Evolutionary conservation across 371 early-diverging fungal genomes (phyloP), one percentile per base, ranked within the genome.

Genomic region (Mortierella sp.): DNA sequence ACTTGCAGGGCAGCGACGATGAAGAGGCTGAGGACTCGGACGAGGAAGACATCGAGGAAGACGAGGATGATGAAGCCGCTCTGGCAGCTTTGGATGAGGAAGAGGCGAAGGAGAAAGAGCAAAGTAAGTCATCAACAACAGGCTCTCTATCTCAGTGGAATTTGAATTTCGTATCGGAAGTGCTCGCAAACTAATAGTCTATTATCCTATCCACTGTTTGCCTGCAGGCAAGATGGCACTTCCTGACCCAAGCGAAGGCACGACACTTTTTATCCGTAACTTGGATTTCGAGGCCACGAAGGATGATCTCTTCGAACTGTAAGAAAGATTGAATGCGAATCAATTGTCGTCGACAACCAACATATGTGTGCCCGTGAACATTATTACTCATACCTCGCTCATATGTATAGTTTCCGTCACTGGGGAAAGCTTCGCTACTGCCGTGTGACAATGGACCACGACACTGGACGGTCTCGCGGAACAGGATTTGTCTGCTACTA

Each of bases 401-500:
- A n/a, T n/a, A 4, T 4, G 4, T 34, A 4, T 72, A 79, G 84
- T 2, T 81, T 95, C 82, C 82, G 69, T 30, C 83, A 84, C 59
- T 90, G 86, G 84, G 98, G 98, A 11, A 79, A 83, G 51, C 79
- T 98, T 34, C 85, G 90, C 9, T 97, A 97, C 81, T 92, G 89
- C 54, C 83, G 89, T 27, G 88, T 97, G 51, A 94, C 95, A 5
- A 85, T 87, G 70, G 97, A 97, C 73, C 83, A 83, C 9, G 83
- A 84, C 9, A 94, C 95, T 24, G 92, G 92, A 23, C 84, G 89
- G 17, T 90, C 96, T 30, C 88, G 93, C 17, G 98, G 98, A 34
- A 95, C 97, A 9, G 98, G 90, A 14, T 98, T 98, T 78, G 95
- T 97, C 31, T 90, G 93, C 83, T 97, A 93, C 84, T 79, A 78